phyloP scores from a whole-genome alignment of 2,329 filamentous ascomycete species.

The Fusarium siculi region DNA sequence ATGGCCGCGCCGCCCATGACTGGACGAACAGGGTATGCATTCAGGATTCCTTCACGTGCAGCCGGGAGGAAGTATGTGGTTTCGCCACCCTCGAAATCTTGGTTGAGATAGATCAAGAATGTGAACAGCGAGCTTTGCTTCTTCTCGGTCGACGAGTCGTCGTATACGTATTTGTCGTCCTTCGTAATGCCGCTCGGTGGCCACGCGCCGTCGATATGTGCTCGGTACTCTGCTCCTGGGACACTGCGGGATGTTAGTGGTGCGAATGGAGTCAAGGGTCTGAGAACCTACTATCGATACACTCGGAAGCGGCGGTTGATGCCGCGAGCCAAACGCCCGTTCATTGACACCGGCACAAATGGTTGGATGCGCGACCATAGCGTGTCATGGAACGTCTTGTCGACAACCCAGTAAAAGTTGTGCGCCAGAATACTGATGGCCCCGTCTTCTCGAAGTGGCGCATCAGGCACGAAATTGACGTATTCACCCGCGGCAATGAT shows the following conservation, averaged over 20 bases:
- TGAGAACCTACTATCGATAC: slow-evolving; percentile 65
- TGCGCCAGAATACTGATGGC: slow-evolving; percentile 74
- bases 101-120: slow-evolving; percentile 75
- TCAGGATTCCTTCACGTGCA: slow-evolving; percentile 70
- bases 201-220: slow-evolving; percentile 79
- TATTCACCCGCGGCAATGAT: slow-evolving; percentile 75
- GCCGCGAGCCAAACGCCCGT: slow-evolving; percentile 68
- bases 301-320: slow-evolving; percentile 77
- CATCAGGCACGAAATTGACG: slow-evolving; percentile 74
- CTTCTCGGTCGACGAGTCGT: slow-evolving; percentile 67
- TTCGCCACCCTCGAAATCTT: slow-evolving; percentile 77
- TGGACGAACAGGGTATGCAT: slow-evolving; percentile 75
- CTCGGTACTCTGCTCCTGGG: slow-evolving; percentile 76
- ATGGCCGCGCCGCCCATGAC: slow-evolving; percentile 75
- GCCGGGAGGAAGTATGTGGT: slow-evolving; percentile 77
- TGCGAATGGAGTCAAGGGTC: fast-evolving
- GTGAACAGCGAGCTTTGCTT: slow-evolving; percentile 76
- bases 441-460: slow-evolving; percentile 72
- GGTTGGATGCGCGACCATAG: slow-evolving; percentile 70
- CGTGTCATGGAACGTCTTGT: slow-evolving; percentile 69
- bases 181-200: slow-evolving; percentile 73
- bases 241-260: slow-evolving; percentile 50
- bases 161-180: slow-evolving; percentile 71
- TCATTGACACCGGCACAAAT: slow-evolving; percentile 65
- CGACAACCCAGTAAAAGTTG: slow-evolving; percentile 79